These are phyloP conservation scores for Blastobotrys chiropterorum DNA, from an alignment of 805 yeast genomes.

Conservation along the genomic window DNA sequence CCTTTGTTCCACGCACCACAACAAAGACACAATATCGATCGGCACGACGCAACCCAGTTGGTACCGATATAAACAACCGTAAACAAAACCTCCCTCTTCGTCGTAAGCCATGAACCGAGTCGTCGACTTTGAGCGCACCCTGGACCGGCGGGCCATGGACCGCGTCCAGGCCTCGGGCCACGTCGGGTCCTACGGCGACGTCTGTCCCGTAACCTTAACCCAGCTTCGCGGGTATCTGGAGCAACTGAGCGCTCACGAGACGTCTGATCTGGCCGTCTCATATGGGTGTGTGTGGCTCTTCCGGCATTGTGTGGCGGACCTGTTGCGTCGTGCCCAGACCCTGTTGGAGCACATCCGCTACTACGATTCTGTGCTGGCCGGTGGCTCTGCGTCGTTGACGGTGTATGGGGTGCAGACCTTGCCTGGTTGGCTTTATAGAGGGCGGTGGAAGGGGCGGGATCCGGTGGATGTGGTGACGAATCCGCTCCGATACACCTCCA, in stretches of 20 bases:
- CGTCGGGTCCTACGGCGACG: background rate
- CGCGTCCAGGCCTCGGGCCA: background rate
- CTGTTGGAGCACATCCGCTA: background rate
- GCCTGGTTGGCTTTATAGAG: constrained; percentile 12
- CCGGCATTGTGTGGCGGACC: background rate
- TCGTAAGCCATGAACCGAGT: background rate
- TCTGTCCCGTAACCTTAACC: background rate
- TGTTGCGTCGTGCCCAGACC: background rate
- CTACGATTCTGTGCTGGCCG: background rate
- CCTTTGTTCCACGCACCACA: background rate
- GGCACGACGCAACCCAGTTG: background rate
- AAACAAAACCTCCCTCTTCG: background rate
- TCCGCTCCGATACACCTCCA: background rate
- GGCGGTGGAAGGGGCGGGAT: background rate
- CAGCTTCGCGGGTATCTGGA: background rate
- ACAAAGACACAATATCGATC: background rate
- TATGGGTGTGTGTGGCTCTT: background rate
- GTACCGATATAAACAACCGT: background rate
- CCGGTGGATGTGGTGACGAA: background rate
- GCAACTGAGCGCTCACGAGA: background rate
- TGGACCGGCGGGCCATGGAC: background rate
- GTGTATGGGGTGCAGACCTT: constrained; percentile 37
- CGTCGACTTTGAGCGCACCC: background rate
- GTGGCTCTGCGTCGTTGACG: constrained; percentile 9
- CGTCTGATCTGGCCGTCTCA: background rate